phyloP scores from a whole-genome alignment of 176 grass and related monocot genomes.

The Tuctoria greenei region DNA sequence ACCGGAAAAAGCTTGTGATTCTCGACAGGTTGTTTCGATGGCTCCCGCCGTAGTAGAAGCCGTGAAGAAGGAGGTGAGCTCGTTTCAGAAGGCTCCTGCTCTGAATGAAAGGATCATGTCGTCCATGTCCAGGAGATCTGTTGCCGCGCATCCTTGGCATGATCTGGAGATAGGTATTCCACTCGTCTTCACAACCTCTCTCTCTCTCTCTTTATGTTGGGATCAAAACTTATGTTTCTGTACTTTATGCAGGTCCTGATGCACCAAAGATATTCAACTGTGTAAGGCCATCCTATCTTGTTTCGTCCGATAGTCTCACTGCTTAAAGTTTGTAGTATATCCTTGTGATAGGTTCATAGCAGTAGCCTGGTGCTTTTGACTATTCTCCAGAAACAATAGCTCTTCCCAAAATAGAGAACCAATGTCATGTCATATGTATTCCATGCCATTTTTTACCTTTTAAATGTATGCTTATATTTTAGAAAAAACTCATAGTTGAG shows the following conservation, averaged over 20 bases:
- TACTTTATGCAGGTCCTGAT: conserved; percentile 62
- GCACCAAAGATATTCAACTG: conserved; percentile 93
- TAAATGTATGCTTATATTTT: neutral
- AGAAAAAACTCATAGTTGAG: neutral
- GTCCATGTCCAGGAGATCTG: conserved; percentile 69
- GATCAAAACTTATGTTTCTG: neutral
- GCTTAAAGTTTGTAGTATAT: neutral
- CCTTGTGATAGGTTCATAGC: neutral
- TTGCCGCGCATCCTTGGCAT: conserved; percentile 98
- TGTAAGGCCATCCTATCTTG: conserved; percentile 48
- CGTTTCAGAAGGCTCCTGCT: conserved; percentile 37
- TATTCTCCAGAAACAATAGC: neutral
- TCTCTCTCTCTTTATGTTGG: neutral
- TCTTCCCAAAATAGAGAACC: neutral
- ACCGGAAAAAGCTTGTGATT: neutral
- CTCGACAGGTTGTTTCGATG: conserved; percentile 52
- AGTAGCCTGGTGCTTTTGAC: neutral
- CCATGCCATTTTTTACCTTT: neutral
- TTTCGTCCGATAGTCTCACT: neutral
- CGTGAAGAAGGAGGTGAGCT: conserved; percentile 18
- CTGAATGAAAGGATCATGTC: conserved; percentile 88
- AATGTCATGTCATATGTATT: neutral
- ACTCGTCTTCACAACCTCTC: neutral
- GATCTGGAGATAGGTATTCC: conserved; percentile 92
- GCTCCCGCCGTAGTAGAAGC: conserved; percentile 63